Evolutionary conservation across 805 yeast genomes (phyloP).

Genomic region (Schizosaccharomyces osmophilus): DNA sequence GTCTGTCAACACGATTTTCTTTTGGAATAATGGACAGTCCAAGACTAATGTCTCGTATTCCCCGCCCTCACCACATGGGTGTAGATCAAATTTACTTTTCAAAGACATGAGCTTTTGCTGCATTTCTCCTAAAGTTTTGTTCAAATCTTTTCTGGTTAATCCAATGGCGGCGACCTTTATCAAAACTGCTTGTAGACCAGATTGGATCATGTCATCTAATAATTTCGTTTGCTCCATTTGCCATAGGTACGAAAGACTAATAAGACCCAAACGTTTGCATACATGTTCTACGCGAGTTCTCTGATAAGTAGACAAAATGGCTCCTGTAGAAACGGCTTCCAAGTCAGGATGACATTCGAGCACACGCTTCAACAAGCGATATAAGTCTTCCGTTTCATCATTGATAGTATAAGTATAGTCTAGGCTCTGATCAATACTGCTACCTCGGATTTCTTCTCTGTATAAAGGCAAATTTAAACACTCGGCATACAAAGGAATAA

Average conservation of each 20-base stretch:
- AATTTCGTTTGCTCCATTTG: conserved; percentile 59
- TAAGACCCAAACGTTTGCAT: conserved; percentile 45
- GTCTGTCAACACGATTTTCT: conserved; percentile 20
- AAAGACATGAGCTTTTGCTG: conserved; percentile 18
- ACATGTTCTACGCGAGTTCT: conserved; percentile 82
- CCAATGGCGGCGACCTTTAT: conserved; percentile 91
- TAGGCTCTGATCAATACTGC: conserved; percentile 35
- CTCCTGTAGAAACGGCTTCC: conserved; percentile 82
- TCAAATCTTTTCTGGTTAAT: conserved; percentile 37
- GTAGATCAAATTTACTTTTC: conserved; percentile 9
- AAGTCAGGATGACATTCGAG: conserved; percentile 29
- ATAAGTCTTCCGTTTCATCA: conserved; percentile 80
- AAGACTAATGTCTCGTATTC: conserved; percentile 85
- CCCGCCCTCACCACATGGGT: conserved; percentile 86
- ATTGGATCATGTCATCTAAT: conserved; percentile 55
- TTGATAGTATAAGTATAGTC: conserved; percentile 43
- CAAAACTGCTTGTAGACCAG: conserved; percentile 50
- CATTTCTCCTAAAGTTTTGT: conserved; percentile 36
- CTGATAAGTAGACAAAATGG: conserved; percentile 86
- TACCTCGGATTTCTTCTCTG: conserved; percentile 37
- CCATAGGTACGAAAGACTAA: conserved; percentile 64
- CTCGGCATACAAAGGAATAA: conserved; percentile 35
- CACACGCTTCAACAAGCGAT: conserved; percentile 25
- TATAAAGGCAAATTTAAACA: conserved; percentile 66
- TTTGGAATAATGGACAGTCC: conserved; percentile 63